Conservation (phyloP, 225 moss, liverwort and hornwort species). For the Polytrichum formosum region DNA sequence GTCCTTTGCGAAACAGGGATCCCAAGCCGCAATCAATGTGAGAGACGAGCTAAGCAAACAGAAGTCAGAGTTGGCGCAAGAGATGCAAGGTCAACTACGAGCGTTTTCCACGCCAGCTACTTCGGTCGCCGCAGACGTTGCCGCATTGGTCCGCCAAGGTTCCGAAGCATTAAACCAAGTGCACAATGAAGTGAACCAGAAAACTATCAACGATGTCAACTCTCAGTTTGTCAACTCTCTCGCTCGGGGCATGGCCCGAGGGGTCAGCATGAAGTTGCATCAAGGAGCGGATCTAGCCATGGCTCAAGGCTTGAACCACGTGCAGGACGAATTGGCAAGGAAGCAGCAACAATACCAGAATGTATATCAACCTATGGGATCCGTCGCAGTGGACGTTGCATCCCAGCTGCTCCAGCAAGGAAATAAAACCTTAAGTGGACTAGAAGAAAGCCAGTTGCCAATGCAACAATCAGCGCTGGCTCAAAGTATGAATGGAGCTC, state of each 20-base stretch:
- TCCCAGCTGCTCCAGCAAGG: slow-evolving; percentile 1
- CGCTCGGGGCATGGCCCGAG: not conserved
- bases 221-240: not conserved
- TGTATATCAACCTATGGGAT: not conserved
- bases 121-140: not conserved
- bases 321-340: not conserved
- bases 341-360: slow-evolving; percentile 4
- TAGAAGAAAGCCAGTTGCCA: not conserved
- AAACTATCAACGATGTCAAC: not conserved
- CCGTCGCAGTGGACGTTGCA: not conserved
- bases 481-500: not conserved
- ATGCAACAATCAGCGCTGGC: not conserved
- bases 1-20: slow-evolving; percentile 1
- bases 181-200: not conserved
- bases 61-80: not conserved
- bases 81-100: not conserved
- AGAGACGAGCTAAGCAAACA: not conserved
- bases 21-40: not conserved
- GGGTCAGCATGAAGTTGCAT: not conserved
- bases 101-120: not conserved
- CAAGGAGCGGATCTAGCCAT: not conserved
- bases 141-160: not conserved
- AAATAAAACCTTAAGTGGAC: not conserved
- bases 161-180: not conserved
- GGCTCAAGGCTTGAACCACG: not conserved